phyloP scores from a whole-genome alignment of 305 asterid species.

The Withania somnifera region DNA sequence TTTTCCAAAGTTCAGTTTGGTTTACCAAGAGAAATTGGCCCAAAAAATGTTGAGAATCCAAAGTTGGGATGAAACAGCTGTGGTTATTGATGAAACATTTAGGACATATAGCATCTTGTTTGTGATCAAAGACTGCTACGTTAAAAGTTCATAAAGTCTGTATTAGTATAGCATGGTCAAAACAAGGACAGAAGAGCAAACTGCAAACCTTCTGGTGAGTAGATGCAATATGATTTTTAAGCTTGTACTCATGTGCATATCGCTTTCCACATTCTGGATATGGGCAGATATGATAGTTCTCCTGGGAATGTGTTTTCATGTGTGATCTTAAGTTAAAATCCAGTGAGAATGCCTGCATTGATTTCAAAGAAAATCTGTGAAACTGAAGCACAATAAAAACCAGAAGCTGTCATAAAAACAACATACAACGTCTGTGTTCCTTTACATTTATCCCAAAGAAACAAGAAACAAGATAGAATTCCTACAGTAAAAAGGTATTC shows the following conservation, averaged over 20 bases:
- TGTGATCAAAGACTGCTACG: background rate
- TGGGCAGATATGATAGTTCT: conserved; percentile 91
- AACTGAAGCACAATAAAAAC: background rate
- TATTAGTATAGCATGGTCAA: background rate
- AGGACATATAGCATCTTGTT: background rate
- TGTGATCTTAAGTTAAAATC: conserved; percentile 96
- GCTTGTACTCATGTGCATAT: conserved; percentile 94
- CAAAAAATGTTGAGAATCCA: background rate
- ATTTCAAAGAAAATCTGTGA: background rate
- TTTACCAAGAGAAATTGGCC: background rate
- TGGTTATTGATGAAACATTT: no score
- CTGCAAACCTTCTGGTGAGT: conserved; percentile 80
- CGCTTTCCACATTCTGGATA: conserved; percentile 94
- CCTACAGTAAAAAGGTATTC: background rate
- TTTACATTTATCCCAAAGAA: background rate
- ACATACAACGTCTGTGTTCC: background rate
- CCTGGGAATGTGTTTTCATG: conserved; percentile 97
- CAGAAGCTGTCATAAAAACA: background rate
- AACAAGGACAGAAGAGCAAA: background rate
- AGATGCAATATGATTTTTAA: conserved; percentile 74
- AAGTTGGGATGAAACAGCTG: no score
- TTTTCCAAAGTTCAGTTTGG: background rate
- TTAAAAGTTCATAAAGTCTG: background rate
- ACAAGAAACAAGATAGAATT: background rate
- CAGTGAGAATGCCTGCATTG: conserved; percentile 84